Base-by-base conservation (phyloP, 2,329 filamentous ascomycete genomes). In the Aspergillus aculeatus region DNA sequence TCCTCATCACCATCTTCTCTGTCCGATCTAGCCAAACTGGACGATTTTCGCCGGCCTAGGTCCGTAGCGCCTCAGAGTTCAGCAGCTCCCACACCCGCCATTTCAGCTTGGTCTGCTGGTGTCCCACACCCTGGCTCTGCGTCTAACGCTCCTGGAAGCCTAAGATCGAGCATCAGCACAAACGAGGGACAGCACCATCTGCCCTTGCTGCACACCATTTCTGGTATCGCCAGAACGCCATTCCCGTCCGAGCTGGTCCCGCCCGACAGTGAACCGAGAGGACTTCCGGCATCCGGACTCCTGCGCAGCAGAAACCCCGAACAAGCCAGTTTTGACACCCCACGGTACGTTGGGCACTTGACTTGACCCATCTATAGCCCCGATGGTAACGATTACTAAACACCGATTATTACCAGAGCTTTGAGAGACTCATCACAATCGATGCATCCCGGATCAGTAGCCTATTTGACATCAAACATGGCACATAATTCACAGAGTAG, bases 401-500 rank as follows among this genome's bases (percentile, higher is more conserved):
- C n/a, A 48, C 5, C 11, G 3, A 32, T 29, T 10, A 0, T 32
- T 26, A 24, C 24, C 50, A 48, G 26, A 47, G 32, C 44, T 21
- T 38, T n/a, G 57, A 44, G 31, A 38, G 44, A 16, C 29, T 48
- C 51, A 23, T 50, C 56, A 31, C 44, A 57, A 35, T 56, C 55
- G 26, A 41, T 48, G 44, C 52, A 51, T 48, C 47, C 51, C 26
- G 32, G 41, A 62, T 62, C 67, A 59, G 62, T 65, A 35, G 38
- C 61, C 56, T 68, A 68, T 58, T 65, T 68, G 35, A 63, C 62
- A 61, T 64, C 61, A 59, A 62, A 57, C 54, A 72, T 74, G 71
- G 68, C 71, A 62, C 70, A 71, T 31, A 69, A 72, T 48, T 56
- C 68, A 52, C 65, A 70, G 16, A 68, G 72, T 74, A 72, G 54